A percentile compares a stretch with the other conserved stretches of the same genome.
These are phyloP conservation scores for Rhododendron ferrugineum DNA, from an alignment of 148 eudicot genomes.

Conservation along the genomic window DNA sequence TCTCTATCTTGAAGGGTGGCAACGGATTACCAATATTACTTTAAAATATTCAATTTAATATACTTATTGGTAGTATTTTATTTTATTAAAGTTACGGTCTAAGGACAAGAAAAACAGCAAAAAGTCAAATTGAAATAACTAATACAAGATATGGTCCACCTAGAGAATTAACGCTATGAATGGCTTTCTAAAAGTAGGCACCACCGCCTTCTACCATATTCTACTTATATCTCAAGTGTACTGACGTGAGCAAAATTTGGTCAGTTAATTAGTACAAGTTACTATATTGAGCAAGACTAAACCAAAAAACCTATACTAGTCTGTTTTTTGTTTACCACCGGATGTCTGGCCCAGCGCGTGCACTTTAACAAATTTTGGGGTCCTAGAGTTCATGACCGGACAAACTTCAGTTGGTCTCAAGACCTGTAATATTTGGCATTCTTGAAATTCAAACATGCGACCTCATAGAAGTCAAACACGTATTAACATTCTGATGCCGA, in stretches of 20 bases:
- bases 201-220: neutral
- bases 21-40: neutral
- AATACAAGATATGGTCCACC: neutral
- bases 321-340: neutral
- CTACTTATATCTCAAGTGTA: neutral
- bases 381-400: no score
- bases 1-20: neutral
- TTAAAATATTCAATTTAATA: neutral
- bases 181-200: neutral
- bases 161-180: neutral
- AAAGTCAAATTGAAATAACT: neutral
- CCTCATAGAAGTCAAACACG: no score
- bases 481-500: no score
- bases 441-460: no score
- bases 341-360: no score
- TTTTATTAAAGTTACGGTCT: neutral
- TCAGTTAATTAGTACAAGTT: neutral
- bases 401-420: no score
- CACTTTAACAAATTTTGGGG: no score
- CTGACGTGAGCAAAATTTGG: neutral
- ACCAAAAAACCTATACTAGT: neutral
- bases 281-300: neutral
- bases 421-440: no score
- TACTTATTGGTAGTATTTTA: neutral
- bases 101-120: neutral